These are phyloP conservation scores for Quercus wislizeni DNA, from an alignment of 306 rosid species.

Conservation along the genomic window DNA sequence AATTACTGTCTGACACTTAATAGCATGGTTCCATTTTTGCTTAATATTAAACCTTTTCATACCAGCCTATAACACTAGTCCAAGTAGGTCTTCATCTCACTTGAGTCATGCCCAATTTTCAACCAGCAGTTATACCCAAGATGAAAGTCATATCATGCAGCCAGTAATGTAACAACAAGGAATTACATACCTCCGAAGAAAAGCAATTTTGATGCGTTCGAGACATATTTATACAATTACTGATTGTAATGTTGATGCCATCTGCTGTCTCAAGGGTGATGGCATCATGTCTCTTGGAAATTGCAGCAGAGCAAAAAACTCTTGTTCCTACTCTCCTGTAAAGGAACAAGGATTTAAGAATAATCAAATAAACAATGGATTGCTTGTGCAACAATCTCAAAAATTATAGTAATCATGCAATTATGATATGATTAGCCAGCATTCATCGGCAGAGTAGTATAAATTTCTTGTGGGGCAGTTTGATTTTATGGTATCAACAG, in stretches of 20 bases:
- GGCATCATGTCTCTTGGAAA: constrained; percentile 38
- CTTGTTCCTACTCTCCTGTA: constrained; percentile 33
- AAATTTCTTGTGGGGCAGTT: background rate
- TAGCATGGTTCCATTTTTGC: background rate
- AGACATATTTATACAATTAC: constrained; percentile 30
- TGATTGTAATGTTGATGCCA: constrained; percentile 30
- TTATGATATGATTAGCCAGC: background rate
- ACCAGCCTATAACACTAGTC: background rate
- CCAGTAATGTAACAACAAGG: background rate
- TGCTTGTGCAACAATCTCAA: background rate
- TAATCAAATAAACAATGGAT: background rate
- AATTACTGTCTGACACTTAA: background rate
- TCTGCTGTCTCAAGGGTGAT: constrained; percentile 38
- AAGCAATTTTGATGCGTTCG: constrained; percentile 38
- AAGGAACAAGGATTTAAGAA: background rate
- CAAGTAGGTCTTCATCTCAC: background rate
- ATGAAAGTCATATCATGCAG: background rate
- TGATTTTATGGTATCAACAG: background rate
- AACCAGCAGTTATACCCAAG: background rate
- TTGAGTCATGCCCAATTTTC: background rate
- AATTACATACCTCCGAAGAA: constrained; percentile 26
- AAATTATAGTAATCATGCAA: background rate
- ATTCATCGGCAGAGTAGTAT: background rate
- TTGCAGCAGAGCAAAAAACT: constrained; percentile 36
- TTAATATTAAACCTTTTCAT: background rate